Percentiles rank a stretch among this genome's conserved stretches.
Evolutionary conservation across 495 filamentous ascomycete species (phyloP).

Genomic region (Amorphotheca resinae): DNA sequence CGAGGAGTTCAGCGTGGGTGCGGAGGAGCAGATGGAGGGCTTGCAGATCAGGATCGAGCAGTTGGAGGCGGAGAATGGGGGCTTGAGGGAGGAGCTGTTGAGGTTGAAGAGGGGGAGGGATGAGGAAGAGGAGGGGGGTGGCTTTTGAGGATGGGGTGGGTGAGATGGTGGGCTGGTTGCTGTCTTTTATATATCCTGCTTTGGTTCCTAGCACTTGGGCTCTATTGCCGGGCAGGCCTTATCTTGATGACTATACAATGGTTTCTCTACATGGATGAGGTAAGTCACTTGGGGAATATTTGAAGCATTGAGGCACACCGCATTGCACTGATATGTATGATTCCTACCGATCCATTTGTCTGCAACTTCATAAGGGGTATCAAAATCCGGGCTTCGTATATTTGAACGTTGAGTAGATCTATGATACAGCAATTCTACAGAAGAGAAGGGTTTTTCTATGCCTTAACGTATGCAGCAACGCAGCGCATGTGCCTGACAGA

Average conservation of each 20-base stretch:
- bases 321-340: too few species aligned
- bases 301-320: too few species aligned
- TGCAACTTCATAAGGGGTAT: too few species aligned
- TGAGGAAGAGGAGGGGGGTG: constrained; percentile 13
- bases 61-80: constrained; percentile 33
- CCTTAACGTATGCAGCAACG: constrained; percentile 6
- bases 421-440: constrained; percentile 16
- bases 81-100: constrained; percentile 27
- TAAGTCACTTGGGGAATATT: too few species aligned
- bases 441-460: constrained; percentile 16
- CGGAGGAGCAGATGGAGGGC: constrained; percentile 39
- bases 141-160: background rate
- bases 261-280: too few species aligned
- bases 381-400: too few species aligned
- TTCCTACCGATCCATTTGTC: too few species aligned
- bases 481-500: background rate
- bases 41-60: constrained; percentile 29
- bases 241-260: too few species aligned
- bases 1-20: constrained; percentile 48
- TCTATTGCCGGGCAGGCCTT: too few species aligned
- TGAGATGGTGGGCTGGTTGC: background rate
- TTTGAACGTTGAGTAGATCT: too few species aligned
- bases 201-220: too few species aligned
- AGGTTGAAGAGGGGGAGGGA: constrained; percentile 17
- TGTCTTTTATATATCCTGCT: background rate